Base-by-base conservation (phyloP, 371 early-diverging fungal genomes). In the Mycotypha africana region DNA sequence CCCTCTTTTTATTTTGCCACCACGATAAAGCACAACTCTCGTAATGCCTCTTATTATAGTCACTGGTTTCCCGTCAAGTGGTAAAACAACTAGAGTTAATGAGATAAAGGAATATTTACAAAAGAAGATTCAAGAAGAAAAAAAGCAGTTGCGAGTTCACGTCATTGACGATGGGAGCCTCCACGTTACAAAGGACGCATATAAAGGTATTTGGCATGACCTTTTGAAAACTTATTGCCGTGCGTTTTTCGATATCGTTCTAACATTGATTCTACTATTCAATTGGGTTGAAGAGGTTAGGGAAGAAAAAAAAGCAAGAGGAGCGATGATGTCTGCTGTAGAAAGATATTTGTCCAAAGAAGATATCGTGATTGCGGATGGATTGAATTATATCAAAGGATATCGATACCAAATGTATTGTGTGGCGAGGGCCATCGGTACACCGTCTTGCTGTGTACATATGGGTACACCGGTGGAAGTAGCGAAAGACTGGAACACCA, bases 331-430 rank as follows among this genome's bases (percentile, higher is more conserved):
- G 49, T 93, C 96, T 2, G 89, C 94, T 1, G 91, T 94, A 7
- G 97, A 96, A 58, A 76, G 97, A 28, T 56, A 73, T 2, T 56
- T 96, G 34, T 78, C 84, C 23, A 81, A 81, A 43, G 88, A 95
- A 15, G 78, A 76, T 39, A 76, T 98, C 42, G 88, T 96, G 12
- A 92, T 98, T 42, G 89, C 82, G 4, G 99, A 98, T 60, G 78
- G 82, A 23, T 67, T 94, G 65, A 98, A 98, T 61, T 95, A 97
- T 67, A 96, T 98, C 65, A 98, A 98, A 70, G 96, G 99, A 2
- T 92, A 89, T 56, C 77, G 99, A 47, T 98, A 97, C 67, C 97
- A 97, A 62, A 78, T 97, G 11, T 94, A 91, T 65, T 94, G 96
- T 62, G 70, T 93, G 14, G 88, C 95, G 0, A 79, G 92, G 32